phyloP scores from a whole-genome alignment of 2,329 filamentous ascomycete species.

The Rasamsonia emersonii region DNA sequence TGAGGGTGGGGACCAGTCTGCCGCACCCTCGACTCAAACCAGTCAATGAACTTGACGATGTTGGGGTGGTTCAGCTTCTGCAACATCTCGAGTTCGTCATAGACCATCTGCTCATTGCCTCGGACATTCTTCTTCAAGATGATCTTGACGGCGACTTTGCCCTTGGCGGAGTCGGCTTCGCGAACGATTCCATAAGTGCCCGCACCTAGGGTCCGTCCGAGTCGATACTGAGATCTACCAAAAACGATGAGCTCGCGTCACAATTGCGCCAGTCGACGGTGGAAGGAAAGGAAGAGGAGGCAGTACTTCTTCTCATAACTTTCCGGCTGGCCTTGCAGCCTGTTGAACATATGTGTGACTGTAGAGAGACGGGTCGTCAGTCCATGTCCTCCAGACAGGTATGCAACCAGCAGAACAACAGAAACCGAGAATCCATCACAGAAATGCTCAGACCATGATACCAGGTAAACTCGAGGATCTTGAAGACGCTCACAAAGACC shows the following conservation, averaged over 20 bases:
- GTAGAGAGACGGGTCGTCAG: slow-evolving; percentile 7
- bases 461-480: slow-evolving; percentile 4
- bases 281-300: slow-evolving; percentile 6
- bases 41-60: slow-evolving; percentile 95
- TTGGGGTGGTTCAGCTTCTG: slow-evolving; percentile 86
- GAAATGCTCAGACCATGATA: slow-evolving; percentile 5
- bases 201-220: slow-evolving; percentile 87
- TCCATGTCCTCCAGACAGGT: not conserved
- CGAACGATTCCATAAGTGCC: slow-evolving; percentile 98
- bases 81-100: slow-evolving; percentile 91
- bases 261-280: not conserved
- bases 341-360: slow-evolving; percentile 89
- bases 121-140: slow-evolving; percentile 99
- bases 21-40: slow-evolving; percentile 90
- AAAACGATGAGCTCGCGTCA: slow-evolving; percentile 7
- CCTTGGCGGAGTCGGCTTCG: slow-evolving; percentile 75
- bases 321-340: slow-evolving; percentile 91
- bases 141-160: slow-evolving; percentile 95
- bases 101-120: slow-evolving; percentile 97
- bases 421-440: not conserved
- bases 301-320: slow-evolving; percentile 96
- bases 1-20: not conserved
- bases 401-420: too few relatives aligned
- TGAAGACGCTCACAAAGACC: slow-evolving; percentile 4
- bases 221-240: slow-evolving; percentile 71